These are phyloP conservation scores for Pelargonium australe DNA, from an alignment of 441 rosid species.

Conservation along the genomic window DNA sequence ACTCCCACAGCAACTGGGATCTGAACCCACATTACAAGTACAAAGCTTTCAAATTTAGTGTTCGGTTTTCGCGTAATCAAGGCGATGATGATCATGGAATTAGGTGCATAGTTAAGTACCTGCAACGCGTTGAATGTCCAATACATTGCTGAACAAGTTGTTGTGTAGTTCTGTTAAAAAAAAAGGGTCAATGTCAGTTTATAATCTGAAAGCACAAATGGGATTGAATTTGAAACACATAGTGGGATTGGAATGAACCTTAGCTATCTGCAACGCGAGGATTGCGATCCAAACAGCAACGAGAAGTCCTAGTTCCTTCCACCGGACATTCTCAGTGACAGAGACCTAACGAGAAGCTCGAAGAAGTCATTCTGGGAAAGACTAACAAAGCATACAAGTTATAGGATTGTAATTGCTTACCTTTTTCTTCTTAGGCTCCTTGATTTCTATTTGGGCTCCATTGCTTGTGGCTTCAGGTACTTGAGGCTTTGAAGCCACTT, in stretches of 20 bases:
- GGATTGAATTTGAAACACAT: too few relatives aligned
- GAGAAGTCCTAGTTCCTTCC: slow-evolving; percentile 71
- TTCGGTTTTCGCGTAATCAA: neutral
- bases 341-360: slow-evolving; percentile 27
- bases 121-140: slow-evolving; percentile 59
- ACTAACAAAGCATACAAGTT: slow-evolving; percentile 7
- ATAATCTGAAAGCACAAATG: neutral
- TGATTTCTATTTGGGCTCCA: neutral
- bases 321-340: slow-evolving; percentile 48
- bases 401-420: neutral
- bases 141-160: slow-evolving; percentile 51
- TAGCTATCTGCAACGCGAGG: slow-evolving; percentile 50
- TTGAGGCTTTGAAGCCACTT: slow-evolving; percentile 39
- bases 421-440: neutral
- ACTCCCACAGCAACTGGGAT: slow-evolving; percentile 56
- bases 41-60: neutral
- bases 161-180: slow-evolving; percentile 31
- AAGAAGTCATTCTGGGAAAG: slow-evolving; percentile 4
- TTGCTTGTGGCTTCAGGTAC: neutral
- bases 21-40: slow-evolving; percentile 27
- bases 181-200: neutral
- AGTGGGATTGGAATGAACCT: slow-evolving; percentile 34
- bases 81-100: neutral
- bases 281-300: slow-evolving; percentile 58
- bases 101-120: slow-evolving; percentile 26